Evolutionary conservation across 768 basidiomycete genomes (phyloP), one percentile per base, ranked within the genome.

Genomic region (Sistotremastrum niveocremeum): DNA sequence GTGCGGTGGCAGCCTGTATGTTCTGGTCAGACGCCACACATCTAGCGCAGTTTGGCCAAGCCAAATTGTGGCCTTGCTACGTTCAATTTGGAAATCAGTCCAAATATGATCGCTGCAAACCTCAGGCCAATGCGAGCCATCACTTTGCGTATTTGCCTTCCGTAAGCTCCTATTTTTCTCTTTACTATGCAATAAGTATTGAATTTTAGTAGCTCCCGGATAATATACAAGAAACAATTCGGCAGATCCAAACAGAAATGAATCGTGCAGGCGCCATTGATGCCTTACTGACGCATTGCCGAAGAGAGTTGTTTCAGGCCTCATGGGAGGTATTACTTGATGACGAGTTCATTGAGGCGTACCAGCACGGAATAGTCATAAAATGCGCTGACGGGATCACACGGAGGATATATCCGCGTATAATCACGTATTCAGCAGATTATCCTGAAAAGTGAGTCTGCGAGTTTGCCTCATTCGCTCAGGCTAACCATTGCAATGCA

Each of bases 401-500:
- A 2, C 48, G 57, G 0, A 53, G 54, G 0, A 8, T 62, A 0
- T 62, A 42, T 39, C 53, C 52, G 0, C 49, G 55, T 1, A 38
- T 62, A 2, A 58, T 59, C 41, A 54, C 49, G 5, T 60, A 62
- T 37, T 56, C 52, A 10, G 59, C 58, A 2, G 59, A 60, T 41
- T 61, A 61, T 44, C 59, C 57, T 0, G 57, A 60, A 20, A 58
- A 60, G 60, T 62, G 33, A 7, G 52, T n/a, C n/a, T n/a, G n/a
- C 52, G 4, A 30, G 12, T 49, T 10, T 39, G 38, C 6, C 38
- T 41, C 3, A 4, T 8, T 41, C n/a, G n/a, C n/a, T n/a, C 39
- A 33, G 7, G 37, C 20, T 39, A 5, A 37, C n/a, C 4, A 42
- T 3, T 30, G 34, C 1, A 36, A 10, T n/a, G 3, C 20, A 67